Conservation (phyloP, 2,329 filamentous ascomycete genomes). For the Didymella sp. region DNA sequence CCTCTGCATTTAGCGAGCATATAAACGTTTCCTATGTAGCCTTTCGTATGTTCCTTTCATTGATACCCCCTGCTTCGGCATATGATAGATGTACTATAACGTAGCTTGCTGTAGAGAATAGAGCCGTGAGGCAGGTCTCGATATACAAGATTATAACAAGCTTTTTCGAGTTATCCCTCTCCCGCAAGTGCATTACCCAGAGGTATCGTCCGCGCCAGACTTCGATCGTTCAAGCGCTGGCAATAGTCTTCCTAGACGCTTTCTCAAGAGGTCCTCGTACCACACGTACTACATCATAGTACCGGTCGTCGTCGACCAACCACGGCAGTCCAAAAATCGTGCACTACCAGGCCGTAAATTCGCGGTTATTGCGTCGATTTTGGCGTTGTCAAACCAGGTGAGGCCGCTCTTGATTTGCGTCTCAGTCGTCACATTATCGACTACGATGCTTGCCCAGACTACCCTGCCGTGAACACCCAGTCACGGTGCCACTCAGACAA, state of each 20-base stretch:
- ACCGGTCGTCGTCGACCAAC: no score
- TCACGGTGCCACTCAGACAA: no score
- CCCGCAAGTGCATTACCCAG: background rate
- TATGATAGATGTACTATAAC: slow-evolving; percentile 29
- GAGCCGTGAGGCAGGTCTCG: slow-evolving; percentile 7
- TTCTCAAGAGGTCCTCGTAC: background rate
- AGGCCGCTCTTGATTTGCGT: background rate
- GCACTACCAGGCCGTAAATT: background rate
- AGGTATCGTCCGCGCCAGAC: background rate
- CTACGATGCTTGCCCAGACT: background rate
- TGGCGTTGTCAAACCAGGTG: background rate
- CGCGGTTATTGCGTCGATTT: background rate
- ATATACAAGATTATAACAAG: background rate
- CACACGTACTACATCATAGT: background rate
- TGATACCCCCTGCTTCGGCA: slow-evolving; percentile 33
- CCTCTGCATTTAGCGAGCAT: slow-evolving; percentile 26
- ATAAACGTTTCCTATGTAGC: slow-evolving; percentile 16
- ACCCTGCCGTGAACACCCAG: no score
- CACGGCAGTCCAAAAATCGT: background rate
- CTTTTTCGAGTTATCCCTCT: background rate
- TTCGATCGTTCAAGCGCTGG: background rate
- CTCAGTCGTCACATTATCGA: background rate
- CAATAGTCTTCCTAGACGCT: background rate
- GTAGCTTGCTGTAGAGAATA: slow-evolving; percentile 12
- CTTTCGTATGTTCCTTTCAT: slow-evolving; percentile 17